phyloP scores from a whole-genome alignment of 805 yeast genomes.

The Metschnikowia continentalis region DNA sequence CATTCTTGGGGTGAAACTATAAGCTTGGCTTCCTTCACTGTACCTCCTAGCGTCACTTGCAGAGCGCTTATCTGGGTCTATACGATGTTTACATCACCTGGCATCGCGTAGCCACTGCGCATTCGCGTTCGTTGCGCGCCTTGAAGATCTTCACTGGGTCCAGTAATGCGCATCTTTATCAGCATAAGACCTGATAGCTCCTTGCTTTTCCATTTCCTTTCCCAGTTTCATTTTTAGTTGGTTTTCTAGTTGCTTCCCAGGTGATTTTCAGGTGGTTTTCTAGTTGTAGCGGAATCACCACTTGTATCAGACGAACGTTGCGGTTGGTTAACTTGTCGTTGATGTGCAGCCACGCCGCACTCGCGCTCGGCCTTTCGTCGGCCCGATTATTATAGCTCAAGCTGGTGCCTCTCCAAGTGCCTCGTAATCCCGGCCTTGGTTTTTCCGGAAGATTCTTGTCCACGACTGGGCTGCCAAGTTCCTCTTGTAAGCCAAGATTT shows the following conservation, averaged over 20 bases:
- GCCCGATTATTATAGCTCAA: background rate
- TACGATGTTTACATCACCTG: background rate
- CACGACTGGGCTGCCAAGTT: constrained; percentile 7
- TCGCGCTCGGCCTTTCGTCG: background rate
- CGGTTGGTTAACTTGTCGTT: too few relatives aligned
- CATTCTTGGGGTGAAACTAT: background rate
- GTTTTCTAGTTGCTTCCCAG: too few relatives aligned
- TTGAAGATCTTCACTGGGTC: background rate
- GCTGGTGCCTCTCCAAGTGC: background rate
- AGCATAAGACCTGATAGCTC: too few relatives aligned
- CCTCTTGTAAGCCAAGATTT: constrained; percentile 11
- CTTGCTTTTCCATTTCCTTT: too few relatives aligned
- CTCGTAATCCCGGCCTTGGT: constrained; percentile 7
- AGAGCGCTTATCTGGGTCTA: background rate
- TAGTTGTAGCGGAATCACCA: too few relatives aligned
- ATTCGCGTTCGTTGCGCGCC: background rate
- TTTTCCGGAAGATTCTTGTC: constrained; percentile 5
- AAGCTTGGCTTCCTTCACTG: background rate
- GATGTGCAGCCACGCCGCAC: too few relatives aligned
- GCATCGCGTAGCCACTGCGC: background rate
- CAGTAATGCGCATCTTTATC: too few relatives aligned
- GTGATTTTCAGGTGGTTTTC: too few relatives aligned
- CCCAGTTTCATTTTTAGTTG: too few relatives aligned
- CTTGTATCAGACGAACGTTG: too few relatives aligned
- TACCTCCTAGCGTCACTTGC: background rate